Evolutionary conservation across 306 rosid genomes (phyloP).

Genomic region (Malus sylvestris): DNA sequence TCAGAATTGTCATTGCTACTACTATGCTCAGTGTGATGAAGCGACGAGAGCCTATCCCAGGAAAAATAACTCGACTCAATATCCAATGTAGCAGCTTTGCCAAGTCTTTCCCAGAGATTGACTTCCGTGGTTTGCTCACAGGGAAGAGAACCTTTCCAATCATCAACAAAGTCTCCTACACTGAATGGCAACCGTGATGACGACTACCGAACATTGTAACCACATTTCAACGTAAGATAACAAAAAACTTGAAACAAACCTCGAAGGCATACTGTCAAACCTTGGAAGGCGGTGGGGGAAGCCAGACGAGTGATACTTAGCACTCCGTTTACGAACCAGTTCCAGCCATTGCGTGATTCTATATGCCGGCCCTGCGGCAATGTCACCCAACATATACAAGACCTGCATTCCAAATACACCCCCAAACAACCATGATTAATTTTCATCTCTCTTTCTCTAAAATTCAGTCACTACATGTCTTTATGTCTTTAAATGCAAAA

Average conservation of each 20-base stretch:
- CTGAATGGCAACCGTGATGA: slow-evolving; percentile 34
- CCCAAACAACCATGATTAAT: not conserved
- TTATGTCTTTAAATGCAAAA: not conserved
- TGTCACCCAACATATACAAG: slow-evolving; percentile 84
- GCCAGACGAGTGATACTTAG: slow-evolving; percentile 54
- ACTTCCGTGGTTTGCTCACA: slow-evolving; percentile 51
- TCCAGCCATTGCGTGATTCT: slow-evolving; percentile 88
- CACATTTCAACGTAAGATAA: not conserved
- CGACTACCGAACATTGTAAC: not conserved
- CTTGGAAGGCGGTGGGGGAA: slow-evolving; percentile 46
- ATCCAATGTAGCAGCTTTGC: slow-evolving; percentile 73
- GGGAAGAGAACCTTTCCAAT: slow-evolving; percentile 20
- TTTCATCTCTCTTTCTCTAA: not conserved
- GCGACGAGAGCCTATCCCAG: slow-evolving; percentile 75
- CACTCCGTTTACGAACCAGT: slow-evolving; percentile 78
- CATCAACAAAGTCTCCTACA: slow-evolving; percentile 34
- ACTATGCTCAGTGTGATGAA: slow-evolving; percentile 75
- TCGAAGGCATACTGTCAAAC: slow-evolving; percentile 30
- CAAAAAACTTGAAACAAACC: slow-evolving; percentile 32
- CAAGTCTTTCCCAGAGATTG: slow-evolving; percentile 89
- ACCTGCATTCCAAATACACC: slow-evolving; percentile 42
- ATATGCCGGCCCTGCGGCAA: slow-evolving; percentile 71
- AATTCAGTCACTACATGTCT: not conserved
- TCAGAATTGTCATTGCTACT: slow-evolving; percentile 70
- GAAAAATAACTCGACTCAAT: slow-evolving; percentile 61